phyloP scores from a whole-genome alignment of 139 green algal species.

The Astrephomene gubernaculifera region DNA sequence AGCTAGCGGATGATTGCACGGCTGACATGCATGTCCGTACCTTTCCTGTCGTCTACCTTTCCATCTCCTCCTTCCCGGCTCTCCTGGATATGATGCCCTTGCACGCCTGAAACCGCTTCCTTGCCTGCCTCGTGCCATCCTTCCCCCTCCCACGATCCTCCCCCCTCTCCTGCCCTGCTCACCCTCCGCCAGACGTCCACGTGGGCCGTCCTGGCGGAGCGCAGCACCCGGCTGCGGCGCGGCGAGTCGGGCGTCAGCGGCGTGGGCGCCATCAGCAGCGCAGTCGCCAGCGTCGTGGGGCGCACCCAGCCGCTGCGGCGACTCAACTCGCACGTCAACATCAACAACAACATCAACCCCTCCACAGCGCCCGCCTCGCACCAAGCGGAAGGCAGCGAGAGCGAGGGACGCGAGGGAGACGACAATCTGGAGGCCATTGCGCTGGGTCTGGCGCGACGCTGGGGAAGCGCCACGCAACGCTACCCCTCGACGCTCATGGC shows the following conservation, averaged over 20 bases:
- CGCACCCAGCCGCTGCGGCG: not conserved
- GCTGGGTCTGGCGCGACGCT: constrained; percentile 14
- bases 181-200: constrained; percentile 12
- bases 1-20: not conserved
- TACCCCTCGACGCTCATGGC: no score
- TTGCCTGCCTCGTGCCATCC: not conserved
- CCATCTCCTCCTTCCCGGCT: not conserved
- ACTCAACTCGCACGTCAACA: no score
- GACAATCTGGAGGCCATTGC: not conserved
- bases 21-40: not conserved
- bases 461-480: constrained; percentile 9
- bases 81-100: not conserved
- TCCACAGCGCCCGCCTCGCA: no score
- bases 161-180: not conserved
- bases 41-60: not conserved
- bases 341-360: no score
- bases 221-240: not conserved
- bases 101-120: not conserved
- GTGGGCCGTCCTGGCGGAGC: constrained; percentile 5
- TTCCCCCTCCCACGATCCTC: not conserved
- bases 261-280: not conserved
- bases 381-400: not conserved
- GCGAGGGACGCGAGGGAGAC: not conserved
- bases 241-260: no score
- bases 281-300: not conserved